Base-by-base conservation (phyloP, 2,329 filamentous ascomycete species). In the Penicillium sp. region DNA sequence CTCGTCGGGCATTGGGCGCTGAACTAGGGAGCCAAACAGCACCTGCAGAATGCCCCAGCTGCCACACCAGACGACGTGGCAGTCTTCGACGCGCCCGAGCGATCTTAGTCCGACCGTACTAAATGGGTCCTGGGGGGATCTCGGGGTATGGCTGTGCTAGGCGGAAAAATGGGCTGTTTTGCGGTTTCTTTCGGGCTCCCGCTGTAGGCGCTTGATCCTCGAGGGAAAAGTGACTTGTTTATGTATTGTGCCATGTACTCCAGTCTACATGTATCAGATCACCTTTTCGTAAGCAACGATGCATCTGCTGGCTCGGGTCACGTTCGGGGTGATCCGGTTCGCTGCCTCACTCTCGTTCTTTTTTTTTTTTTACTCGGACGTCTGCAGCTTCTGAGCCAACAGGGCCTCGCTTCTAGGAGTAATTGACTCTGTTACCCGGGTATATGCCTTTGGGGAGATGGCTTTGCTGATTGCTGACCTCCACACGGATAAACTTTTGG, bases 321-420 rank as follows among this genome's bases (percentile, higher is more conserved):
- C 10, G 18, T 37, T 60, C 59, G 53, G 59, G 52, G 56, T 56
- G 55, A 70, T 73, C 71, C 71, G 71, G 69, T 72, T 74, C 68
- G 71, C 68, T 68, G 71, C 71, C 68, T 73, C 71, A 73, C 67
- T 73, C 72, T 70, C 38, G 38, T 42, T 51, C 31, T 45, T 59
- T 58, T 59, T 53, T 54, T 55, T 57, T 50, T 55, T 55, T 57
- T 50, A 53, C 48, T 48, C 59, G 29, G 46, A 50, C 53, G 35
- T 56, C 35, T 58, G 48, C 55, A 52, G 37, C 31, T 39, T 49
- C 24, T 52, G 44, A 22, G 11, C 45, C 47, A 62, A 54, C 56
- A 46, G 57, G 5, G 24, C 16, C 32, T 40, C n/a, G 9, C 29
- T 45, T 44, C 20, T 48, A 45, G 46, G 26, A 35, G 26, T 18